These are phyloP conservation scores for Zalerion maritima DNA, from an alignment of 495 filamentous ascomycete species.

Conservation along the genomic window DNA sequence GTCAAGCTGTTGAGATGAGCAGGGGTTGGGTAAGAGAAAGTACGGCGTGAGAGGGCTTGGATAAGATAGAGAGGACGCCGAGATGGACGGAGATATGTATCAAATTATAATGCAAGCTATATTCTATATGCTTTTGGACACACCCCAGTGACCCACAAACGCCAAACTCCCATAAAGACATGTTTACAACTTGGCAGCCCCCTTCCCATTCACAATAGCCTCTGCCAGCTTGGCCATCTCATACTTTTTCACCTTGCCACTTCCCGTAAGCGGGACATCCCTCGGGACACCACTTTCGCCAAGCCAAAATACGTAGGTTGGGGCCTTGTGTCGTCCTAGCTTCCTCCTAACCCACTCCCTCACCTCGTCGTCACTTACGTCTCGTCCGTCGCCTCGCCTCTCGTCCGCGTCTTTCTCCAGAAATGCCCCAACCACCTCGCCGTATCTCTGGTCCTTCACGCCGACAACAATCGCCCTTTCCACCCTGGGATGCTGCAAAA, in stretches of 20 bases:
- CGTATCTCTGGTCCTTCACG: slow-evolving; percentile 45
- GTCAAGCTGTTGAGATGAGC: slow-evolving; percentile 80
- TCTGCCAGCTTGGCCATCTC: slow-evolving; percentile 45
- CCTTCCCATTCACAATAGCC: slow-evolving; percentile 27
- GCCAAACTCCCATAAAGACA: background rate
- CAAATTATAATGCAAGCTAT: no score
- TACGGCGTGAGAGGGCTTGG: slow-evolving; percentile 20
- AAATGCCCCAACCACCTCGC: slow-evolving; percentile 54
- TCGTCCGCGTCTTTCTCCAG: slow-evolving; percentile 20
- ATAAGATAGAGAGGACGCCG: no score
- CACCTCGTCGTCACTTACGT: slow-evolving; percentile 29
- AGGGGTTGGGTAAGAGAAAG: slow-evolving; percentile 58
- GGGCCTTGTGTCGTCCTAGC: slow-evolving; percentile 53
- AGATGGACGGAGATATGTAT: no score
- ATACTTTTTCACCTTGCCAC: slow-evolving; percentile 58
- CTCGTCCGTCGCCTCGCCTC: slow-evolving; percentile 2
- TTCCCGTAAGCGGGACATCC: slow-evolving; percentile 49
- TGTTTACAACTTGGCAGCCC: slow-evolving; percentile 22
- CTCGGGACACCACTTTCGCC: slow-evolving; percentile 42
- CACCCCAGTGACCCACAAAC: no score
- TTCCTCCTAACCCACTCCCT: slow-evolving; percentile 44
- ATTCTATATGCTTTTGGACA: no score
- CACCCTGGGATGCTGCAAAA: slow-evolving; percentile 41
- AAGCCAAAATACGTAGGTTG: slow-evolving; percentile 49
- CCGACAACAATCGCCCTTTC: slow-evolving; percentile 46